These are phyloP conservation scores for Phytopythium helicoides DNA, from an alignment of 352 stramenopile species.

Conservation along the genomic window DNA sequence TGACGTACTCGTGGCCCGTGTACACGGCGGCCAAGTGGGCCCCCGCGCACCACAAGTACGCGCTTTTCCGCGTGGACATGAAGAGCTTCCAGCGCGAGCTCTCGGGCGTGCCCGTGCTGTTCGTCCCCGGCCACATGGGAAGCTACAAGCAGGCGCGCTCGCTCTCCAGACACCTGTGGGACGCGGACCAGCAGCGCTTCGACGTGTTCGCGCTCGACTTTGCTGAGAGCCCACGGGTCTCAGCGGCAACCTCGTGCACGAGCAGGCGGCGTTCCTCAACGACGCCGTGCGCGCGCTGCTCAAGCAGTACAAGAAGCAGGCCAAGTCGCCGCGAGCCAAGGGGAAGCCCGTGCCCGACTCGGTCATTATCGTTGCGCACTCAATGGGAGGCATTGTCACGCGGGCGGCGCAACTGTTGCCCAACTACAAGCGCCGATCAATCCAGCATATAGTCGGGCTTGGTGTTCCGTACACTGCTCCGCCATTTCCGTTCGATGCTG, in stretches of 20 bases:
- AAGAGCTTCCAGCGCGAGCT: conserved; percentile 39
- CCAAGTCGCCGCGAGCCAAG: conserved; percentile 17
- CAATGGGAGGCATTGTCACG: conserved; percentile 80
- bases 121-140: conserved; percentile 76
- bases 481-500: conserved; percentile 62
- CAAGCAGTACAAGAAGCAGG: conserved; percentile 68
- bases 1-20: conserved; percentile 86
- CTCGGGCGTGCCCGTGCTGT: conserved; percentile 74
- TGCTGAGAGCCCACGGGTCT: conserved; percentile 67
- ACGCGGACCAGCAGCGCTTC: conserved; percentile 51
- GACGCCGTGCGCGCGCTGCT: conserved; percentile 69
- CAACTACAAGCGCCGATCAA: conserved; percentile 73
- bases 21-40: conserved; percentile 57
- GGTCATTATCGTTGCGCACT: conserved; percentile 80
- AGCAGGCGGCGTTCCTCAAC: conserved; percentile 79
- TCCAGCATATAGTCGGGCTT: conserved; percentile 74
- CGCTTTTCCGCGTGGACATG: conserved; percentile 70
- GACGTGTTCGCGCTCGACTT: conserved; percentile 86
- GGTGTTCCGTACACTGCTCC: conserved; percentile 57
- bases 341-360: conserved; percentile 31
- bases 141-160: conserved; percentile 87
- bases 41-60: conserved; percentile 57
- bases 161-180: conserved; percentile 65
- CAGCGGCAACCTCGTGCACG: conserved; percentile 58
- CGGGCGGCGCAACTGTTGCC: conserved; percentile 60